These are phyloP conservation scores for Leccinum broughii DNA, from an alignment of 768 basidiomycete species.

Conservation along the genomic window DNA sequence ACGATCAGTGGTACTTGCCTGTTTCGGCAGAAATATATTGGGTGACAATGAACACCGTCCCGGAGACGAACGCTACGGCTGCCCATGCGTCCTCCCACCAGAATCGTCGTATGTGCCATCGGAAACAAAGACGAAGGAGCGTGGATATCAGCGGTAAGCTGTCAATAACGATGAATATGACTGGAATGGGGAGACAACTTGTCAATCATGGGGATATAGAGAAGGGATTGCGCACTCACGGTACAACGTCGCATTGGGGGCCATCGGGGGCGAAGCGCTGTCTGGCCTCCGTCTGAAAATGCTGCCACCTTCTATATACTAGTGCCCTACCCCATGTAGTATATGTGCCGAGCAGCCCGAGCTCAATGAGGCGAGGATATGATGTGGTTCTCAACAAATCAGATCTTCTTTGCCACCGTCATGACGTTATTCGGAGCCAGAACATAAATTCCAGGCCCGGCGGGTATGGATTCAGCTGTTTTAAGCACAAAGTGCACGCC, in stretches of 20 bases:
- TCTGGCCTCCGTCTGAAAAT: neutral
- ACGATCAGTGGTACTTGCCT: neutral
- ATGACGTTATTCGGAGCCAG: too few relatives aligned
- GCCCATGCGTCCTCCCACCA: slow-evolving; percentile 16
- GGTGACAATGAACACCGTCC: neutral
- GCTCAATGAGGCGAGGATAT: neutral
- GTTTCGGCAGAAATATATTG: neutral
- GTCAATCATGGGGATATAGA: neutral
- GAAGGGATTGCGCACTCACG: neutral
- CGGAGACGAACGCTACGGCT: neutral
- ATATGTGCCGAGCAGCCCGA: neutral
- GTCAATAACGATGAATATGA: slow-evolving; percentile 1
- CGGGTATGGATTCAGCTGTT: too few relatives aligned
- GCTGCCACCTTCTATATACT: neutral
- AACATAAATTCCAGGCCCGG: too few relatives aligned
- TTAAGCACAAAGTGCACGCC: too few relatives aligned
- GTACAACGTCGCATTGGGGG: neutral
- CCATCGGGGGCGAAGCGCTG: neutral
- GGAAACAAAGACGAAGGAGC: slow-evolving; percentile 18
- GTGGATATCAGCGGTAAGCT: slow-evolving; percentile 12
- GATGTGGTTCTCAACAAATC: neutral
- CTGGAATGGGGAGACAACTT: slow-evolving; percentile 4
- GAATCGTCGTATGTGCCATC: slow-evolving; percentile 11
- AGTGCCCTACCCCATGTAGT: neutral
- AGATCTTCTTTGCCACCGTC: too few relatives aligned